A percentile compares a stretch with the other conserved stretches of the same genome.
Evolutionary conservation across 306 rosid species (phyloP).

Genomic region (Quercus gilva): DNA sequence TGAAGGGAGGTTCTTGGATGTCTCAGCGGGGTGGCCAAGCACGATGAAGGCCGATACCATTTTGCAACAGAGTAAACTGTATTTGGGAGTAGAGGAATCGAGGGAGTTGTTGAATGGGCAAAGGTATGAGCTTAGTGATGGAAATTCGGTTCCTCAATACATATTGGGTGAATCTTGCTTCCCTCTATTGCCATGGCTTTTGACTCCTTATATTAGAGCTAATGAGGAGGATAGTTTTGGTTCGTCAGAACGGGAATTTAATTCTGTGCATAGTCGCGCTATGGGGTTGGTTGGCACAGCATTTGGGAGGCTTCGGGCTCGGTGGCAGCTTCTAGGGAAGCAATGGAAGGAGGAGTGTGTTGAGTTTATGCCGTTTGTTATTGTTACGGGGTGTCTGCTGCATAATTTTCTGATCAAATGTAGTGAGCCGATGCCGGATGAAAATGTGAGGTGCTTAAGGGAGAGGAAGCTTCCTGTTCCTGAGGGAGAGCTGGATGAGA

Average conservation of each 20-base stretch:
- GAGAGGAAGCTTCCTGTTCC: conserved; percentile 35
- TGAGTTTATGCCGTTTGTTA: conserved; percentile 65
- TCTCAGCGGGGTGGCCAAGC: conserved; percentile 88
- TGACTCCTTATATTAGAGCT: conserved; percentile 59
- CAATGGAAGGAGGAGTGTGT: conserved; percentile 66
- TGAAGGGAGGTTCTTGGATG: conserved; percentile 70
- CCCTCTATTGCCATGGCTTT: conserved; percentile 79
- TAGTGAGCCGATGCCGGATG: conserved; percentile 40
- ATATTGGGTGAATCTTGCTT: conserved; percentile 71
- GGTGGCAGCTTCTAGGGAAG: conserved; percentile 68
- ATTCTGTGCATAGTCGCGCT: conserved; percentile 47
- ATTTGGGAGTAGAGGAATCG: conserved; percentile 51
- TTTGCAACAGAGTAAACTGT: conserved; percentile 68
- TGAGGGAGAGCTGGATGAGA: conserved; percentile 52
- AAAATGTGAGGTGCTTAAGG: conserved; percentile 22
- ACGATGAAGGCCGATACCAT: conserved; percentile 52
- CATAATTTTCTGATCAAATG: conserved; percentile 75
- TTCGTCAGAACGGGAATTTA: conserved; percentile 47
- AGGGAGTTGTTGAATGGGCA: conserved; percentile 59
- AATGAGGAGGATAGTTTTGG: conserved; percentile 57
- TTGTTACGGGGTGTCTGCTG: conserved; percentile 69
- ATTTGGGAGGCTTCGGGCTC: conserved; percentile 41
- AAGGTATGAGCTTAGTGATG: conserved; percentile 45
- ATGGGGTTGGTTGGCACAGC: conserved; percentile 55
- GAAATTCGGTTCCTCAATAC: conserved; percentile 59